Base-by-base conservation (phyloP, 2,329 filamentous ascomycete species). In the Aspergillus japonicus region DNA sequence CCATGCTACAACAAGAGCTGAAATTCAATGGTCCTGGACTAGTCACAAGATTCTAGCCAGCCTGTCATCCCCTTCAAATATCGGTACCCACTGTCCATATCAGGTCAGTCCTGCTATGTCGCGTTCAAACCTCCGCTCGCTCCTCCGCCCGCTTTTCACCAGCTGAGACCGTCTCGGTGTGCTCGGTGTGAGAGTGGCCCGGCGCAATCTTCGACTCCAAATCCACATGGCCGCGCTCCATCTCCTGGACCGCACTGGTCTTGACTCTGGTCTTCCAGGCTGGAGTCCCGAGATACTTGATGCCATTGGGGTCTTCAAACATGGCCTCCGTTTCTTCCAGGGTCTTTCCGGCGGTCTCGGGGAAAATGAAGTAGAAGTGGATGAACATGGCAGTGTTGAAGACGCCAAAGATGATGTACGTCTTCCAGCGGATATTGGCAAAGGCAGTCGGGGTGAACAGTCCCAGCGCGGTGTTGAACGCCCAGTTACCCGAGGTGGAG, bases 281-380 rank as follows among this genome's bases (percentile, higher is more conserved):
- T 11, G 65, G 59, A 1, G 75, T 73, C 0, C 73, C 70, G 11
- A 72, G 48, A 55, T 67, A 69, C 47, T 62, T 64, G 26, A 67
- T 59, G 4, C 70, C 69, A 12, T 68, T 60, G 16, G 73, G 72
- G 31, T 75, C 72, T 39, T 72, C 73, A 68, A 92, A 92, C 64
- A 92, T 87, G 5, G 86, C 84, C 65, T 90, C 88, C 71, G 91
- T 88, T 73, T 92, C 89, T 72, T 93, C 90, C 0, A 92, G 83
- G 0, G 88, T 88, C 76, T 86, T 89, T 12, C 89, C 88, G 44
- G 86, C 85, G 0, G 89, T 91, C 75, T 91, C 84, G 0, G 87
- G 88, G 66, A 85, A 86, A 16, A 82, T 73, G 64, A 92, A 80
- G 71, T 84, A 83, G 69, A 89, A 85, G 73, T 90, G 87, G 33